These are phyloP conservation scores for Vigna hirtella DNA, from an alignment of 306 rosid genomes.

Conservation along the genomic window DNA sequence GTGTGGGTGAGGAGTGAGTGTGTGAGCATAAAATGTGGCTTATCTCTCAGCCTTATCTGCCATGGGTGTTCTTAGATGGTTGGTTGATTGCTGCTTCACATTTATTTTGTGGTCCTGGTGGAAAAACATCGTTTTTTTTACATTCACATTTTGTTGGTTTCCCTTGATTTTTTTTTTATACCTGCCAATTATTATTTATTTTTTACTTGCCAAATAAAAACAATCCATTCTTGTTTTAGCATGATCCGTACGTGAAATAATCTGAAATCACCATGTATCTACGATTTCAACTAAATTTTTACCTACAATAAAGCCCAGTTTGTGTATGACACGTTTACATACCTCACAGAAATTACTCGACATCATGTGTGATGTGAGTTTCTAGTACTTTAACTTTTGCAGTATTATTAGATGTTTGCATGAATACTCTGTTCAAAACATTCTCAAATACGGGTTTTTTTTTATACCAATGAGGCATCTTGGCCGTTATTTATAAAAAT, in stretches of 20 bases:
- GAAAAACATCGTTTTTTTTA: neutral
- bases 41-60: constrained; percentile 68
- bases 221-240: neutral
- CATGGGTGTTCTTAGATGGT: constrained; percentile 43
- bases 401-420: too few species aligned
- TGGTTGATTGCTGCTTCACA: constrained; percentile 49
- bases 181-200: neutral
- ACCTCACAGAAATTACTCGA: too few species aligned
- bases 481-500: too few species aligned
- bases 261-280: too few species aligned
- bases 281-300: too few species aligned
- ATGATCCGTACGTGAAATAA: neutral
- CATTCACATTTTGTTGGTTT: constrained; percentile 33
- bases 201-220: neutral
- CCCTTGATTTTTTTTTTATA: neutral
- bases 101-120: constrained; percentile 52
- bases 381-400: too few species aligned
- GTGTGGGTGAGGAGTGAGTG: neutral
- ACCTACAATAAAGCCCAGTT: too few species aligned
- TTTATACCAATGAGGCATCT: too few species aligned
- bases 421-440: neutral
- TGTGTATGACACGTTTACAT: too few species aligned
- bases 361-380: too few species aligned
- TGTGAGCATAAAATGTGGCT: constrained; percentile 40
- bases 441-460: too few species aligned